These are phyloP conservation scores for Penicillium sp. DNA, from an alignment of 2,329 filamentous ascomycete species.

Conservation along the genomic window DNA sequence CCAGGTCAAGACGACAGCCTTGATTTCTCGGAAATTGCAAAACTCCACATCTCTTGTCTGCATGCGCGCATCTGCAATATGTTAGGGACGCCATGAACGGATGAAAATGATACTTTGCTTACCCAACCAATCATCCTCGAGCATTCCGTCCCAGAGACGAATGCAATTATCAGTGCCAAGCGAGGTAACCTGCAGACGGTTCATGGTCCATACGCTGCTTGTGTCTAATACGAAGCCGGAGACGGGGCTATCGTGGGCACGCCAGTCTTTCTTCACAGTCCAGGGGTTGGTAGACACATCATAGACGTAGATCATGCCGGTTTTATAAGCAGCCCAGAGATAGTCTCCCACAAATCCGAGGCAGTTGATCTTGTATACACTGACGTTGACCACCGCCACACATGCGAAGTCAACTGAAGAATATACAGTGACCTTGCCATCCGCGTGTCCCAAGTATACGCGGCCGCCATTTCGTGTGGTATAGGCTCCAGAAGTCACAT, in stretches of 20 bases:
- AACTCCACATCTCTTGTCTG: conserved; percentile 77
- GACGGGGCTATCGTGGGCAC: conserved; percentile 80
- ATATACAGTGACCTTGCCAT: conserved; percentile 95
- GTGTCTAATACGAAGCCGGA: conserved; percentile 73
- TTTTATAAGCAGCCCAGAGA: conserved; percentile 93
- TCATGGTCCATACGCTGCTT: conserved; percentile 80
- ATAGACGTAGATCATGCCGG: conserved; percentile 89
- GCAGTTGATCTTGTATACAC: conserved; percentile 91
- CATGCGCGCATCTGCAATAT: conserved; percentile 69
- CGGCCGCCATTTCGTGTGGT: conserved; percentile 72
- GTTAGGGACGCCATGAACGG: conserved; percentile 16
- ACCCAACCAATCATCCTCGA: conserved; percentile 92
- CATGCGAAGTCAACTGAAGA: conserved; percentile 74
- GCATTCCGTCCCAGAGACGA: conserved; percentile 84
- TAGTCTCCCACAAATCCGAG: conserved; percentile 76
- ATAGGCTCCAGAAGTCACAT: conserved; percentile 80
- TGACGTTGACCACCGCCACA: conserved; percentile 78
- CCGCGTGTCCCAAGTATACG: conserved; percentile 86
- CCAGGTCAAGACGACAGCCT: conserved; percentile 84
- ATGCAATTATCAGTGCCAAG: conserved; percentile 84
- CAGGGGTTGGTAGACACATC: conserved; percentile 80
- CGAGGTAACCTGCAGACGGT: conserved; percentile 79
- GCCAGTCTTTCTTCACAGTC: conserved; percentile 92
- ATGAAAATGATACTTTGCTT: conserved; percentile 24
- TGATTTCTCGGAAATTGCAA: conserved; percentile 80